Conservation (phyloP, 352 stramenopile genomes). For the Globisporangium cylindrosporum region DNA sequence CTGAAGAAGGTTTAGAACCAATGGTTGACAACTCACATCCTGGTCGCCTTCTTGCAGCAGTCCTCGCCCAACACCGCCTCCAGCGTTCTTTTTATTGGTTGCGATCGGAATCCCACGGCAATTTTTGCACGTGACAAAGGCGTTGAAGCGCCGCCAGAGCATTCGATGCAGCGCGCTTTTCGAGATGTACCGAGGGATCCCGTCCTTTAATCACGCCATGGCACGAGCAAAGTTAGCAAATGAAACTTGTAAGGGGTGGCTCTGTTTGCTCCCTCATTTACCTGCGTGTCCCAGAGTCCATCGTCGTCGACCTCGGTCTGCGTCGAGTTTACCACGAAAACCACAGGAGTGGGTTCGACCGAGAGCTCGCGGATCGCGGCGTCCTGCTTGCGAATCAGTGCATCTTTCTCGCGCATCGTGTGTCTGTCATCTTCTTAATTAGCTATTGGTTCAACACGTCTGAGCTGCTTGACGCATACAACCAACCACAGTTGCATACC, state of each 20-base stretch:
- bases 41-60: slow-evolving; percentile 14
- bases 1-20: neutral
- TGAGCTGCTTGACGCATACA: too few species aligned
- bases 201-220: too few species aligned
- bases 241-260: too few species aligned
- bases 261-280: slow-evolving; percentile 6
- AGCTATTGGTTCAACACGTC: neutral
- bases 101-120: slow-evolving; percentile 51
- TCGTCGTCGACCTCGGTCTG: slow-evolving; percentile 74
- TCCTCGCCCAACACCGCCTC: neutral
- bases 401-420: slow-evolving; percentile 50
- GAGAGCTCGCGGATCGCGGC: slow-evolving; percentile 42
- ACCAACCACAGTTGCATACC: slow-evolving; percentile 19
- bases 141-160: slow-evolving; percentile 69
- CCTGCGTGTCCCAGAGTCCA: slow-evolving; percentile 66
- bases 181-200: slow-evolving; percentile 57
- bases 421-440: slow-evolving; percentile 14
- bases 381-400: slow-evolving; percentile 41
- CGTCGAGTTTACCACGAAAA: slow-evolving; percentile 23
- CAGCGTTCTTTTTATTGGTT: slow-evolving; percentile 13
- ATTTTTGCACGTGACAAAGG: slow-evolving; percentile 68
- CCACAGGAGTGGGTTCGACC: slow-evolving; percentile 21
- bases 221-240: too few species aligned
- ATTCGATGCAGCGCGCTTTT: slow-evolving; percentile 41
- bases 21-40: slow-evolving; percentile 17